Conservation (phyloP, 2,329 filamentous ascomycete genomes). For the Byssochlamys sp. region DNA sequence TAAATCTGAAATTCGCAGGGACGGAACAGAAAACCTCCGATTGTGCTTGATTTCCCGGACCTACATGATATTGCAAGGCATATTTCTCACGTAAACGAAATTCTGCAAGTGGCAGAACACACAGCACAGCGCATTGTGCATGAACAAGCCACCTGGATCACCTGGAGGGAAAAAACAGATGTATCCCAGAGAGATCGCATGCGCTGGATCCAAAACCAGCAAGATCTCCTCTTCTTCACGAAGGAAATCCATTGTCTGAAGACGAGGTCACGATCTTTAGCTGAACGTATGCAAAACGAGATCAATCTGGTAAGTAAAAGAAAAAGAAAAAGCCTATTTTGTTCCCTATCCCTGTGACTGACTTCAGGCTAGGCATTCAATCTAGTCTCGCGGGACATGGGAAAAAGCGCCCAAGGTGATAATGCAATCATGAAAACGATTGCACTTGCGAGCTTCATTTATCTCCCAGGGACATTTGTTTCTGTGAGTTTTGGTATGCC, state of each 20-base stretch:
- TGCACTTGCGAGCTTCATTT: slow-evolving; percentile 17
- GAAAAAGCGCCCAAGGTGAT: slow-evolving; percentile 14
- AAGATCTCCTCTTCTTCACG: slow-evolving; percentile 12
- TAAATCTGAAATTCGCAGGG: slow-evolving; percentile 2
- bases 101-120: slow-evolving; percentile 22
- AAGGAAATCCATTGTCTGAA: slow-evolving; percentile 19
- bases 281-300: slow-evolving; percentile 24
- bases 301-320: slow-evolving; percentile 19
- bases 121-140: slow-evolving; percentile 15
- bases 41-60: slow-evolving; percentile 12
- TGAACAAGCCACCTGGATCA: slow-evolving; percentile 9
- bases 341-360: neutral
- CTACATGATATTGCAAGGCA: slow-evolving; percentile 26
- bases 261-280: slow-evolving; percentile 17
- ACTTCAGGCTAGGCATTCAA: slow-evolving; percentile 19
- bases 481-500: slow-evolving; percentile 13
- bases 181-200: slow-evolving; percentile 1
- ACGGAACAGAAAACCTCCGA: slow-evolving; percentile 3
- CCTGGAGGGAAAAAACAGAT: neutral
- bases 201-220: slow-evolving; percentile 3
- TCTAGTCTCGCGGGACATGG: slow-evolving; percentile 21
- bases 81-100: slow-evolving; percentile 22
- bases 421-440: slow-evolving; percentile 23
- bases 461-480: slow-evolving; percentile 22
- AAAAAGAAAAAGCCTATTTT: neutral